Percentiles rank a stretch among this genome's conserved stretches.
Conservation (phyloP, 805 yeast genomes). For the Wickerhamiella spandovensis region DNA sequence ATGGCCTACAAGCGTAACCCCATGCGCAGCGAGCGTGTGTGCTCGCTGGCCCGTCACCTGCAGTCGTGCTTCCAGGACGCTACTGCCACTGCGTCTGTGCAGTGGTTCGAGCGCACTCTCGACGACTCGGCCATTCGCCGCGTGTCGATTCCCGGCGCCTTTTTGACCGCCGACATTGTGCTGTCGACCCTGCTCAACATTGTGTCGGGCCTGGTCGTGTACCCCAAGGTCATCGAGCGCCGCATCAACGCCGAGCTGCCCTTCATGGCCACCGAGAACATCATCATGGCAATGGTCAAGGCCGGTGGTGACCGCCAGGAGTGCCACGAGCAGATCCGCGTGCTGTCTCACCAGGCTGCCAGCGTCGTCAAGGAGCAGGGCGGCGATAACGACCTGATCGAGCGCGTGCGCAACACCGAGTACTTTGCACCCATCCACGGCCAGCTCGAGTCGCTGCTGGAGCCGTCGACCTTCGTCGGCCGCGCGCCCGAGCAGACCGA, state of each 20-base stretch:
- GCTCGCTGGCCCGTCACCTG: constrained; percentile 93
- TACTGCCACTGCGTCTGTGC: constrained; percentile 92
- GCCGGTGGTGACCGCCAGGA: constrained; percentile 97
- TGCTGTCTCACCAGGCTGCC: constrained; percentile 92
- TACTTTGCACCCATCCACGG: constrained; percentile 84
- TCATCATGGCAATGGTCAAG: constrained; percentile 99
- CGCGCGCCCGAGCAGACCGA: constrained; percentile 98
- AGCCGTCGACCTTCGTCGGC: constrained; percentile 91
- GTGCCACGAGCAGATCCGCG: constrained; percentile 95
- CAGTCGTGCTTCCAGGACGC: constrained; percentile 88
- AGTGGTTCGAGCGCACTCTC: constrained; percentile 98
- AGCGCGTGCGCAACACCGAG: constrained; percentile 60
- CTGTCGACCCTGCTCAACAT: constrained; percentile 82
- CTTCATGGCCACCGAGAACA: constrained; percentile 98
- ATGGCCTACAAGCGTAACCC: constrained; percentile 99
- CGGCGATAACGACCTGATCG: constrained; percentile 94
- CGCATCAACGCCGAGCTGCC: constrained; percentile 91
- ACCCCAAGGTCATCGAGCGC: constrained; percentile 97
- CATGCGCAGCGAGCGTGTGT: constrained; percentile 97
- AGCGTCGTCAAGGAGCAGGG: constrained; percentile 96
- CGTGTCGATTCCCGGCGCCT: constrained; percentile 91
- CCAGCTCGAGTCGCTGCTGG: constrained; percentile 67
- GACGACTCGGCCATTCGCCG: constrained; percentile 98
- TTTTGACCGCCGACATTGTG: constrained; percentile 88
- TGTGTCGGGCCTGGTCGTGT: constrained; percentile 89